Conservation (phyloP, 2,329 filamentous ascomycete species). For the Fusarium poae region DNA sequence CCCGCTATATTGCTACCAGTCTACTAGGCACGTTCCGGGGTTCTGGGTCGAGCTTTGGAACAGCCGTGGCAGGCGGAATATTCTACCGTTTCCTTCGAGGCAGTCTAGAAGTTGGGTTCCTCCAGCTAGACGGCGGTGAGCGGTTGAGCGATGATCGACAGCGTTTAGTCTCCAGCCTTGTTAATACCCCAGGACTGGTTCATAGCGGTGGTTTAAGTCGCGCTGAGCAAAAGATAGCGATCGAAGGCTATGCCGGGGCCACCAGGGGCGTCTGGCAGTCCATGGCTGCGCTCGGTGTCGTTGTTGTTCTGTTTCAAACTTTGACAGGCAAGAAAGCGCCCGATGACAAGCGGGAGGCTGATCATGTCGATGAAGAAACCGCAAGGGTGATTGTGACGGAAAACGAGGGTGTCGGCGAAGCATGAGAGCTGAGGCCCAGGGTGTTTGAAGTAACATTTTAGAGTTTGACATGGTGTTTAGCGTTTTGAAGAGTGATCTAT, state of each 20-base stretch:
- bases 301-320: conserved; percentile 63
- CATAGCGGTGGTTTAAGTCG: conserved; percentile 57
- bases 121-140: conserved; percentile 57
- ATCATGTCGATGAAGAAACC: conserved; percentile 51
- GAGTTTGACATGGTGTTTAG: neutral
- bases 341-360: conserved; percentile 62
- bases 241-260: conserved; percentile 62
- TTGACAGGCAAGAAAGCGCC: conserved; percentile 65
- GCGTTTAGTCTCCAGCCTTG: conserved; percentile 60
- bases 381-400: conserved; percentile 47
- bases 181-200: conserved; percentile 66
- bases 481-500: conserved; percentile 7
- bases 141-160: conserved; percentile 52
- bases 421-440: conserved; percentile 10
- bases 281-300: conserved; percentile 59
- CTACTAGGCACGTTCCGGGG: conserved; percentile 84
- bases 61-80: conserved; percentile 81
- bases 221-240: conserved; percentile 60
- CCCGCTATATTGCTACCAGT: conserved; percentile 81
- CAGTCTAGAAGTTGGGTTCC: conserved; percentile 70
- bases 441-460: conserved; percentile 15
- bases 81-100: conserved; percentile 73
- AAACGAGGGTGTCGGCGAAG: conserved; percentile 53
- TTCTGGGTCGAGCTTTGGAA: conserved; percentile 85
- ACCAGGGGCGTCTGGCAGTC: conserved; percentile 62